A percentile compares a stretch with the other conserved stretches of the same genome.
phyloP scores from a whole-genome alignment of 2,329 filamentous ascomycete species.

The Cladobotryum mycophilum region DNA sequence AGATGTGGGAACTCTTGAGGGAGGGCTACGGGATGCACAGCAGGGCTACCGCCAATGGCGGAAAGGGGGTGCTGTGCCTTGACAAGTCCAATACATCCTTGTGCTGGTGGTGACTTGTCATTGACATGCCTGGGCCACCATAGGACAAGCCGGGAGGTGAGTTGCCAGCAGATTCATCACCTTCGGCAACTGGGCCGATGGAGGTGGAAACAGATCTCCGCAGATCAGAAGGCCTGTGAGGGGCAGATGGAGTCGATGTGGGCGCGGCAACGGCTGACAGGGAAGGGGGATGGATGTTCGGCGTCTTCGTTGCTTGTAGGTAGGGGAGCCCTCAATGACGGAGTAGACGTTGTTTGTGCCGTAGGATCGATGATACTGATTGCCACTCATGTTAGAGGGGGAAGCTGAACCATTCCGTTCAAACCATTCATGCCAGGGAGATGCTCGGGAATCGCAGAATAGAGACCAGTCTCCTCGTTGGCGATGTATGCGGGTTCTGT shows the following conservation, averaged over 20 bases:
- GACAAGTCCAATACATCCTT: slow-evolving; percentile 79
- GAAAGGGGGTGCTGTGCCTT: slow-evolving; percentile 81
- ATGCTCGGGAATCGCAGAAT: slow-evolving; percentile 90
- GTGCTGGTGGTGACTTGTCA: slow-evolving; percentile 49
- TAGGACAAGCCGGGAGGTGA: slow-evolving; percentile 72
- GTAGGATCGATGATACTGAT: slow-evolving; percentile 72
- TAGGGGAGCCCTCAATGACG: slow-evolving; percentile 94
- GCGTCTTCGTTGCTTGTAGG: slow-evolving; percentile 94
- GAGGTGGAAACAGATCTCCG: slow-evolving; percentile 86
- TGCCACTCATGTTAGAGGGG: slow-evolving; percentile 77
- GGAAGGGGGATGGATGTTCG: slow-evolving; percentile 87
- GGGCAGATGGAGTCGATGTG: slow-evolving; percentile 52
- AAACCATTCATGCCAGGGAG: slow-evolving; percentile 64
- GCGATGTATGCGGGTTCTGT: slow-evolving; percentile 94
- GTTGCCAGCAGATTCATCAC: slow-evolving; percentile 70
- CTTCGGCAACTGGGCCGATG: slow-evolving; percentile 73
- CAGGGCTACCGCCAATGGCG: slow-evolving; percentile 74
- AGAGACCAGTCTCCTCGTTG: slow-evolving; percentile 93
- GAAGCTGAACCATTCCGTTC: slow-evolving; percentile 86
- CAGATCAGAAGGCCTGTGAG: slow-evolving; percentile 81
- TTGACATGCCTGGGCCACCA: slow-evolving; percentile 60
- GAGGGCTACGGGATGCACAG: slow-evolving; percentile 62
- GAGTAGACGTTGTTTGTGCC: slow-evolving; percentile 78
- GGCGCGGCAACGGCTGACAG: slow-evolving; percentile 64
- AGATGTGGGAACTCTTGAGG: slow-evolving; percentile 65